Evolutionary conservation across 768 basidiomycete species (phyloP).

Genomic region (Calocybe gangraenosa): DNA sequence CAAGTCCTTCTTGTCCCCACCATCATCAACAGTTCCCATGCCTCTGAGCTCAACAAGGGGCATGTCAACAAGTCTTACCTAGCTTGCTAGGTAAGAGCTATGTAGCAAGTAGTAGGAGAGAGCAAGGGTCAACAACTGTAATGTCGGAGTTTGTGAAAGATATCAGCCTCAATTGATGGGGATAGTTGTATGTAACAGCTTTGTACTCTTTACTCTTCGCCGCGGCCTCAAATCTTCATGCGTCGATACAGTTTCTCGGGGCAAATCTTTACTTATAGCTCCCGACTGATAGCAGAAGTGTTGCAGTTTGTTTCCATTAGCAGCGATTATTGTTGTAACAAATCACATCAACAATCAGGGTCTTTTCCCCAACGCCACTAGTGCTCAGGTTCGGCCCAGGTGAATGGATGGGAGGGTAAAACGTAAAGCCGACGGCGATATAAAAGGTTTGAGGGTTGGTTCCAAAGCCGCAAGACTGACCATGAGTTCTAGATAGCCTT

Average conservation of each 20-base stretch:
- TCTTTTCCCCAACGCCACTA: conserved; percentile 15
- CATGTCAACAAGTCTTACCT: too few species aligned
- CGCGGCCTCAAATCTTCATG: not conserved
- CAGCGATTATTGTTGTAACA: not conserved
- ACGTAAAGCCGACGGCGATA: conserved; percentile 18
- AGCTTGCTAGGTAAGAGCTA: too few species aligned
- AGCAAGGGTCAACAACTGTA: not conserved
- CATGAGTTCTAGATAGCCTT: too few species aligned
- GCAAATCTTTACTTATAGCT: not conserved
- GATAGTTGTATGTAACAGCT: too few species aligned
- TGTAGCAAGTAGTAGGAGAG: too few species aligned
- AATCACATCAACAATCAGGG: conserved; percentile 15
- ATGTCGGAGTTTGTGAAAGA: conserved; percentile 6
- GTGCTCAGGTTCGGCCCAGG: conserved; percentile 16
- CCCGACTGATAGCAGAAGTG: too few species aligned
- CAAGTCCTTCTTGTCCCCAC: not conserved
- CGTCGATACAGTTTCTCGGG: not conserved
- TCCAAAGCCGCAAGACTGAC: too few species aligned
- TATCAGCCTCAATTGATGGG: conserved; percentile 3
- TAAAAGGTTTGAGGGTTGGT: not conserved
- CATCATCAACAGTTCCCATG: too few species aligned
- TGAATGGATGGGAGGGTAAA: conserved; percentile 13
- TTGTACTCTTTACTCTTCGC: not conserved
- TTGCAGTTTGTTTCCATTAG: too few species aligned
- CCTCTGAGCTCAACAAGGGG: too few species aligned